phyloP scores from a whole-genome alignment of 352 stramenopile genomes.

The Phytopythium oedochilum region DNA sequence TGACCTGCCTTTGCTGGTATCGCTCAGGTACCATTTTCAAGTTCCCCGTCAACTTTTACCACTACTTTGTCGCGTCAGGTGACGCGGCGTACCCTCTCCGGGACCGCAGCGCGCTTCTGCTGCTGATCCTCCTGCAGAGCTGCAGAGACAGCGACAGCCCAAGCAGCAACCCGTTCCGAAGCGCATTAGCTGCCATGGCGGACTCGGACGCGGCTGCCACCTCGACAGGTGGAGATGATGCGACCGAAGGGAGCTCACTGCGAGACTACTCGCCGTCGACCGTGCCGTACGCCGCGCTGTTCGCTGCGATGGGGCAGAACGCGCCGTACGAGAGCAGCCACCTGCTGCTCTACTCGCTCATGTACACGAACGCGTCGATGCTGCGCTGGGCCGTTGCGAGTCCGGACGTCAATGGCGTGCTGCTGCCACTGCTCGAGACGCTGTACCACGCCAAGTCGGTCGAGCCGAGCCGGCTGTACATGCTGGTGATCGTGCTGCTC shows the following conservation, averaged over 20 bases:
- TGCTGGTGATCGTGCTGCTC: constrained; percentile 67
- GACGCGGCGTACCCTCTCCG: constrained; percentile 48
- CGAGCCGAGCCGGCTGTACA: constrained; percentile 61
- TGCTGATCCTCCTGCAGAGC: constrained; percentile 67
- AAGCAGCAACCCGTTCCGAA: constrained; percentile 59
- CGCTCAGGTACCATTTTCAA: constrained; percentile 51
- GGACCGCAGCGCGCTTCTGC: constrained; percentile 60
- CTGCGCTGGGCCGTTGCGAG: constrained; percentile 37
- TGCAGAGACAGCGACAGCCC: constrained; percentile 47
- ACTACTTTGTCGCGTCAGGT: constrained; percentile 61
- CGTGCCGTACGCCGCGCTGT: constrained; percentile 48
- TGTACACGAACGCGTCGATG: constrained; percentile 63
- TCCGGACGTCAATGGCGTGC: constrained; percentile 37
- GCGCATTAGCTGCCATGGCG: constrained; percentile 34
- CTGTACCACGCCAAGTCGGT: constrained; percentile 63
- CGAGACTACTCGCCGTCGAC: constrained; percentile 1
- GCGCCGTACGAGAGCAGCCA: constrained; percentile 62
- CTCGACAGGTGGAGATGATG: not conserved
- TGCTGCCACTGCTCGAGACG: constrained; percentile 68
- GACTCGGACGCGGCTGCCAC: constrained; percentile 16
- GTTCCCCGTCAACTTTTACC: constrained; percentile 55
- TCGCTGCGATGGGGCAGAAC: constrained; percentile 41
- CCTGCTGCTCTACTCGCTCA: constrained; percentile 67
- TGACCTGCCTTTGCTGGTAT: not conserved
- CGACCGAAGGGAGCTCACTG: too few species aligned